Evolutionary conservation across 2,329 filamentous ascomycete species (phyloP).

Genomic region (Aspergillus transmontanensis): DNA sequence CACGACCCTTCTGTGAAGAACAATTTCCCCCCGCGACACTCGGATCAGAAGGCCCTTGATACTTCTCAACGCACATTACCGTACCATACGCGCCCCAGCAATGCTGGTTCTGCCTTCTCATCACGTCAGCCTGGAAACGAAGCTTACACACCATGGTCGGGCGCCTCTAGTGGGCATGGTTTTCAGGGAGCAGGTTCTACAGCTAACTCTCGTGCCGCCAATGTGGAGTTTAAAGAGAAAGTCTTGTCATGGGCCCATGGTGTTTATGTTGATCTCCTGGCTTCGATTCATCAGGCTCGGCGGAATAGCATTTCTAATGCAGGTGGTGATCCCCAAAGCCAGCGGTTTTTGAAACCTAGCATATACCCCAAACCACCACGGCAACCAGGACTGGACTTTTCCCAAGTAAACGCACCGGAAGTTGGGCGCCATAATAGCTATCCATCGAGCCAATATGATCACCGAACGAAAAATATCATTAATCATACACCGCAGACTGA

Average conservation of each 20-base stretch:
- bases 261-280: conserved; percentile 71
- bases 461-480: conserved; percentile 24
- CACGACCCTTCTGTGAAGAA: conserved; percentile 36
- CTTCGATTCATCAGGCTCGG: conserved; percentile 61
- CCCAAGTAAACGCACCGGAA: conserved; percentile 32
- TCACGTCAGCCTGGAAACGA: conserved; percentile 26
- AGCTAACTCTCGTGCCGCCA: conserved; percentile 31
- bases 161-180: conserved; percentile 19
- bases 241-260: conserved; percentile 70
- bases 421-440: conserved; percentile 39
- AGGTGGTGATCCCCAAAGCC: conserved; percentile 42
- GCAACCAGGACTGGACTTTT: conserved; percentile 56
- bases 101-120: conserved; percentile 22
- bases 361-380: conserved; percentile 65
- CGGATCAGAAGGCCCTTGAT: conserved; percentile 35
- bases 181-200: conserved; percentile 27
- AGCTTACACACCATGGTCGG: conserved; percentile 30
- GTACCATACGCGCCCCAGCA: conserved; percentile 29
- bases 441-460: conserved; percentile 39
- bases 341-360: conserved; percentile 53
- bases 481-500: conserved; percentile 19
- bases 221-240: conserved; percentile 66
- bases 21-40: conserved; percentile 42
- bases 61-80: conserved; percentile 29
- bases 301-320: conserved; percentile 52